Evolutionary conservation across 371 early-diverging fungal species (phyloP), one percentile per base, ranked within the genome.

Genomic region (Astathelohania contejeani): DNA sequence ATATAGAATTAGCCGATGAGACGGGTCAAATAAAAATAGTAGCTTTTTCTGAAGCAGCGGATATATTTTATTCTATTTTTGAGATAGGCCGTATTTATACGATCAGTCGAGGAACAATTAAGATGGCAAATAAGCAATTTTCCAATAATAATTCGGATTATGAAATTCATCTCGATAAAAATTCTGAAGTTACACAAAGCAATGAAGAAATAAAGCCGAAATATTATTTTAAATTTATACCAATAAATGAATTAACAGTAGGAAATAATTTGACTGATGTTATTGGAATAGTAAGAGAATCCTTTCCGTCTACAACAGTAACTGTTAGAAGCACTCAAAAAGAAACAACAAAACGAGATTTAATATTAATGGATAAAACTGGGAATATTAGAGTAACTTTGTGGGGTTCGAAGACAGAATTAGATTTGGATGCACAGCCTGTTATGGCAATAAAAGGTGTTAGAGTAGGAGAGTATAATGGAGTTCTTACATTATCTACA

Each of bases 111-210:
- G 74, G 71, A 38, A 23, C 42, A 18, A 24, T 71, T 7, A 74
- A 74, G 53, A 59, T 69, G 61, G 66, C 71, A 14, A 71, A 70
- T 47, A 66, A 62, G 51, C 38, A 56, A 29, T 71, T 45, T 49
- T 26, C 46, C 22, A 56, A 46, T 26, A 60, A 58, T 27, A 62
- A 45, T 9, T 58, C 44, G 49, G 64, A 63, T 26, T 74, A 71
- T 46, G 74, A 74, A 43, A 67, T 74, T 2, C 44, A 62, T 23
- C 46, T 66, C 20, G 74, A 74, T 35, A 60, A 59, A 47, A 59
- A 49, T 7, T 60, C 63, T 18, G 53, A 56, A 19, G 43, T 74
- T 1, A 20, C 22, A 25, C 10, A 32, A 44, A 50, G 26, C 19
- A 46, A 35, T 4, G 65, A 58, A 27, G 44, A 49, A 4, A 51